Conservation (phyloP, 306 rosid species). For the Canavalia gladiata region DNA sequence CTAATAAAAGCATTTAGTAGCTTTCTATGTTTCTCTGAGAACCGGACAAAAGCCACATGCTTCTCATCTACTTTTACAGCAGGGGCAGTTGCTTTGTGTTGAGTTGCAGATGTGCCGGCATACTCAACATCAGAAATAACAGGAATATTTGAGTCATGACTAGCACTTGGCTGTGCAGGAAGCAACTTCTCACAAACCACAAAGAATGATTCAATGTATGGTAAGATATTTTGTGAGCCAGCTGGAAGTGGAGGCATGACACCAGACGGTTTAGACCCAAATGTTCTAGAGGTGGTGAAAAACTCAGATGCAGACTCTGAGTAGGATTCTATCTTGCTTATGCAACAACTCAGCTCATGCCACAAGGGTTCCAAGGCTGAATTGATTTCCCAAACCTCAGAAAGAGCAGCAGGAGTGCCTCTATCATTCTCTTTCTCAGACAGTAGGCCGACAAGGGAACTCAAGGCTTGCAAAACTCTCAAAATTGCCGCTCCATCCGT, state of each 20-base stretch:
- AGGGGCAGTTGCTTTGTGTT: constrained; percentile 67
- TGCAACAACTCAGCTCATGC: constrained; percentile 94
- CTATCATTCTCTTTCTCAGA: constrained; percentile 67
- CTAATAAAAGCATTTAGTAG: constrained; percentile 94
- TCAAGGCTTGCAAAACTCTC: constrained; percentile 97
- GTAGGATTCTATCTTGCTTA: constrained; percentile 91
- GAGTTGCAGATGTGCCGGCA: constrained; percentile 68
- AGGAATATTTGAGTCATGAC: constrained; percentile 67
- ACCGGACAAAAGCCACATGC: constrained; percentile 78
- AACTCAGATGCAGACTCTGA: constrained; percentile 78
- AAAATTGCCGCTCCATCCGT: constrained; percentile 95
- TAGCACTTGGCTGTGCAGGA: constrained; percentile 80
- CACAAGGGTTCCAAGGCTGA: constrained; percentile 94
- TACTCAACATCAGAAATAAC: constrained; percentile 76
- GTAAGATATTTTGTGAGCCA: constrained; percentile 94
- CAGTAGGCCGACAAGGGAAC: constrained; percentile 79
- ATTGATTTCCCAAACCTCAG: constrained; percentile 87
- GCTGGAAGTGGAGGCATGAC: constrained; percentile 89
- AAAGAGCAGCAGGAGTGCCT: constrained; percentile 62
- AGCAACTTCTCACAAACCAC: constrained; percentile 98
- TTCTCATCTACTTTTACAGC: constrained; percentile 84
- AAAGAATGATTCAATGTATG: constrained; percentile 98
- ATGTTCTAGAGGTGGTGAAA: constrained; percentile 60
- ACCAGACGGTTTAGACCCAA: constrained; percentile 79
- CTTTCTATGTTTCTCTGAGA: constrained; percentile 96